phyloP scores from a whole-genome alignment of 2,329 filamentous ascomycete genomes.

The Aureobasidium namibiae region DNA sequence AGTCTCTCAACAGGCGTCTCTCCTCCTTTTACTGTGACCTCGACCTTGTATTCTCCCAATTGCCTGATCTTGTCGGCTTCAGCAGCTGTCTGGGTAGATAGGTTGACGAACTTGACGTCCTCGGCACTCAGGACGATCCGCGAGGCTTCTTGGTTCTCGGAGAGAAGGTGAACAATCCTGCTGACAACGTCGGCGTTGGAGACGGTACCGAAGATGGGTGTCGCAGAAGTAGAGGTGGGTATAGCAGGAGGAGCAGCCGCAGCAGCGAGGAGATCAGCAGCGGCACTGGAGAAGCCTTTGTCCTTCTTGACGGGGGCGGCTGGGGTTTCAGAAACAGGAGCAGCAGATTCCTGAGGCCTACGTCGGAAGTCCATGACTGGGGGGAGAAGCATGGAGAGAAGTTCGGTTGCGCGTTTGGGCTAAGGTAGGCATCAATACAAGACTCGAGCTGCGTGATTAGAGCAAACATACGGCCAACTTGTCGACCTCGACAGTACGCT shows the following conservation, averaged over 20 bases:
- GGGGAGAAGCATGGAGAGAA: constrained; percentile 42
- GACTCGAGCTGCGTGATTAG: background rate
- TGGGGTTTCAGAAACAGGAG: constrained; percentile 8
- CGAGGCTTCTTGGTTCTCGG: constrained; percentile 43
- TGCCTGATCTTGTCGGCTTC: constrained; percentile 41
- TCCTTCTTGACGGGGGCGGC: constrained; percentile 9
- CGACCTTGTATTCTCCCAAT: constrained; percentile 44
- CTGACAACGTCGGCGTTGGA: constrained; percentile 44
- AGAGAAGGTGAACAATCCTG: constrained; percentile 41
- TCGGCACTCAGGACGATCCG: constrained; percentile 41
- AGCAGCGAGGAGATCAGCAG: constrained; percentile 15
- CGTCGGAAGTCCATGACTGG: constrained; percentile 40
- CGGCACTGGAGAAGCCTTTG: constrained; percentile 15
- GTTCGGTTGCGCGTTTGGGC: constrained; percentile 37
- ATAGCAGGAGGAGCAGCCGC: constrained; percentile 16
- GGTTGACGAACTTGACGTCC: constrained; percentile 42
- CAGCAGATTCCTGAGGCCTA: constrained; percentile 30
- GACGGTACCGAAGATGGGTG: constrained; percentile 46
- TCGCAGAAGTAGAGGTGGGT: constrained; percentile 18
- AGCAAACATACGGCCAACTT: constrained; percentile 29
- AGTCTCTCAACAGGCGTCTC: constrained; percentile 33
- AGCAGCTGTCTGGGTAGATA: constrained; percentile 25
- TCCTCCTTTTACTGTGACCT: constrained; percentile 43
- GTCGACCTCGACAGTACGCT: constrained; percentile 30
- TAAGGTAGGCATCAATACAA: constrained; percentile 17